Evolutionary conservation across 495 filamentous ascomycete genomes (phyloP).

Genomic region (Acidiella bohemica): DNA sequence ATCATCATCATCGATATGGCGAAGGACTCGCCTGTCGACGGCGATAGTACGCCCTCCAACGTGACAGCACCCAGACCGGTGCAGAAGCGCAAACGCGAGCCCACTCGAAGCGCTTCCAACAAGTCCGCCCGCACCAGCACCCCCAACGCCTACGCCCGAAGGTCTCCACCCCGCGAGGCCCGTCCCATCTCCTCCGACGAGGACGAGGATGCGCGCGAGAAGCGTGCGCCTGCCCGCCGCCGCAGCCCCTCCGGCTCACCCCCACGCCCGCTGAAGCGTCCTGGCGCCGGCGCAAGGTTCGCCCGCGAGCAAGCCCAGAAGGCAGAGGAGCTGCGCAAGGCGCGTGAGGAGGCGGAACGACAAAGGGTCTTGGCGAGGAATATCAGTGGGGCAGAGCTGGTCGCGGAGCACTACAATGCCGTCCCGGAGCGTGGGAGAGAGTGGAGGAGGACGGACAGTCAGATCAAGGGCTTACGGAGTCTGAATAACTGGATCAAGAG

Average conservation of each 20-base stretch:
- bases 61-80: conserved; percentile 9
- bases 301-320: conserved; percentile 49
- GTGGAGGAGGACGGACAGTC: conserved; percentile 84
- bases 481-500: conserved; percentile 99
- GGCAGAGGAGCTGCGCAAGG: conserved; percentile 51
- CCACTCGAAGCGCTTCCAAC: conserved; percentile 4
- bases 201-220: conserved; percentile 5
- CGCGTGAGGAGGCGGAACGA: conserved; percentile 40
- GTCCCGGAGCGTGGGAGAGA: conserved; percentile 83
- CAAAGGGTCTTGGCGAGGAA: conserved; percentile 25
- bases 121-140: conserved; percentile 10
- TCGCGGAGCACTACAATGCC: conserved; percentile 89
- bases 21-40: too few relatives aligned
- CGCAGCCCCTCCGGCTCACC: conserved; percentile 19
- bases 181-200: conserved; percentile 11
- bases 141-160: conserved; percentile 16
- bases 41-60: conserved; percentile 5
- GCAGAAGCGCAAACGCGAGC: conserved; percentile 16
- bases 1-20: too few relatives aligned
- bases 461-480: conserved; percentile 83
- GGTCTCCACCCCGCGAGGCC: conserved; percentile 22
- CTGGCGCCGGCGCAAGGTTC: conserved; percentile 68
- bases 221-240: background rate
- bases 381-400: conserved; percentile 45
- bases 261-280: conserved; percentile 68